phyloP scores from a whole-genome alignment of 2,329 filamentous ascomycete genomes.

The Trichophyton simii region DNA sequence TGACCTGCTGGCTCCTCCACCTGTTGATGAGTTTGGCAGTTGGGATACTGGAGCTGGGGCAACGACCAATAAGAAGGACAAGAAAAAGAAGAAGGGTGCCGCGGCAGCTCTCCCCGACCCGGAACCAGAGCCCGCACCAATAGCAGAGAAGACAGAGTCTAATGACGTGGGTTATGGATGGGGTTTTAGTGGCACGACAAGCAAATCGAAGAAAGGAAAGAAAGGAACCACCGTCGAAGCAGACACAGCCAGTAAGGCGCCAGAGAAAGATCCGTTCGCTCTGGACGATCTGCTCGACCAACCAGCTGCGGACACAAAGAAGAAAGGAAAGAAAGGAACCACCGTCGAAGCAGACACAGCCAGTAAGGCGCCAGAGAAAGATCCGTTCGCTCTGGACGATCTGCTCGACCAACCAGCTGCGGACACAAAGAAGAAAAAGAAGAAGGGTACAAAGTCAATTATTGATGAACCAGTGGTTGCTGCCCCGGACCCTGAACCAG shows the following conservation, averaged over 20 bases:
- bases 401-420: background rate
- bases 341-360: background rate
- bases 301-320: slow-evolving; percentile 3
- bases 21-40: background rate
- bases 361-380: slow-evolving; percentile 4
- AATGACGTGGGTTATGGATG: background rate
- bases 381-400: background rate
- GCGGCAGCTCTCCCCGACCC: slow-evolving; percentile 26
- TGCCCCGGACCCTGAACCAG: background rate
- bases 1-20: slow-evolving; percentile 6
- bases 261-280: background rate
- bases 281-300: background rate
- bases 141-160: background rate
- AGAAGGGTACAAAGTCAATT: slow-evolving; percentile 1
- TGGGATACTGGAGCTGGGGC: slow-evolving; percentile 29
- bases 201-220: slow-evolving; percentile 10
- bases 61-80: slow-evolving; percentile 31
- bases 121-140: slow-evolving; percentile 11
- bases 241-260: background rate
- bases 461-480: background rate
- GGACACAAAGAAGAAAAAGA: slow-evolving; percentile 3
- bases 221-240: background rate
- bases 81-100: slow-evolving; percentile 34
- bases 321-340: slow-evolving; percentile 5
- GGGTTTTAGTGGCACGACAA: background rate